Percentiles rank a stretch among this genome's conserved stretches.
phyloP scores from a whole-genome alignment of 176 grass and related monocot genomes.

The Carex myosuroides region DNA sequence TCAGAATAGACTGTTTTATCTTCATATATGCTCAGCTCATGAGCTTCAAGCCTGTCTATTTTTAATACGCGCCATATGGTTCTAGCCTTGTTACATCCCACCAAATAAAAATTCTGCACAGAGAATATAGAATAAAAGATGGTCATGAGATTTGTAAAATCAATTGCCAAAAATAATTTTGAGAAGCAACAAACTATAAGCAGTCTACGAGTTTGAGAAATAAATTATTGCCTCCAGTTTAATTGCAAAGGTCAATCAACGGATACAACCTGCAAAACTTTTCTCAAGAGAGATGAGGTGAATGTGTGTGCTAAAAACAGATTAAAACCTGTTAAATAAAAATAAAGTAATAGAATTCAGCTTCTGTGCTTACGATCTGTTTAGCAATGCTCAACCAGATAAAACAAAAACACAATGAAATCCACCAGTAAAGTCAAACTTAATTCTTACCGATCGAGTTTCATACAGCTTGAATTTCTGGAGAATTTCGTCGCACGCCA shows the following conservation, averaged over 20 bases:
- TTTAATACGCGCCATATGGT: constrained; percentile 72
- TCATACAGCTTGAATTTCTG: constrained; percentile 96
- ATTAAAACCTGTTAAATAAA: constrained; percentile 11
- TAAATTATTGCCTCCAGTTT: not conserved
- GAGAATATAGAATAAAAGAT: constrained; percentile 1
- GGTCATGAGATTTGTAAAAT: not conserved
- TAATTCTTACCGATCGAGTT: constrained; percentile 70
- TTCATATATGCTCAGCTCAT: constrained; percentile 64
- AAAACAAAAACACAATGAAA: constrained; percentile 4
- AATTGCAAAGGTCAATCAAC: not conserved
- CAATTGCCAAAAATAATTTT: constrained; percentile 3
- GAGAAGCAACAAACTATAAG: not conserved
- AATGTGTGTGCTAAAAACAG: not conserved
- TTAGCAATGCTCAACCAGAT: not conserved
- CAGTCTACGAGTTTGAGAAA: constrained; percentile 1
- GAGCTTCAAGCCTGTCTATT: constrained; percentile 59
- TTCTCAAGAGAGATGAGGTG: not conserved
- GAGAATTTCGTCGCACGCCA: constrained; percentile 44
- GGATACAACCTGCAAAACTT: not conserved
- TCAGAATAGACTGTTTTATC: constrained; percentile 63
- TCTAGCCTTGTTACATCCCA: constrained; percentile 76
- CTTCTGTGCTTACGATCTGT: not conserved
- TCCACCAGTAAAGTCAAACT: constrained; percentile 15
- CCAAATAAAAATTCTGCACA: constrained; percentile 87
- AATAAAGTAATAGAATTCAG: not conserved